These are phyloP conservation scores for Coemansia sp. DNA, from an alignment of 192 early-diverging fungal genomes.

Conservation along the genomic window DNA sequence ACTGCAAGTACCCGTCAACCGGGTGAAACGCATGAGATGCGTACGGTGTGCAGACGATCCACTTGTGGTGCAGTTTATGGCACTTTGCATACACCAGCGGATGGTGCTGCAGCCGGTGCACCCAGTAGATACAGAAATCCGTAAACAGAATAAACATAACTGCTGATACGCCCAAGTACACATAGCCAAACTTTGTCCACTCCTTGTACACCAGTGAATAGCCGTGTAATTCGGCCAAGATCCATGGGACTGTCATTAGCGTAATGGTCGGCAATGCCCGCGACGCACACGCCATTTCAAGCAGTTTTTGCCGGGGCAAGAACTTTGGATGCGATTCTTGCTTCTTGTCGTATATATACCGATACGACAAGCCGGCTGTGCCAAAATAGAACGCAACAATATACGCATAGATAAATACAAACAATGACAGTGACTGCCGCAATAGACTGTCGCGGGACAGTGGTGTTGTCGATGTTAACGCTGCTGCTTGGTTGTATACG, in stretches of 20 bases:
- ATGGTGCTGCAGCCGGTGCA: slow-evolving; percentile 90
- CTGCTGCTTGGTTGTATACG: slow-evolving; percentile 58
- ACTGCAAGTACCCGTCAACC: slow-evolving; percentile 92
- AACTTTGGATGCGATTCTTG: slow-evolving; percentile 93
- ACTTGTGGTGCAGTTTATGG: slow-evolving; percentile 88
- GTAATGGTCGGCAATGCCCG: slow-evolving; percentile 79
- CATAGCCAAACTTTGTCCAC: slow-evolving; percentile 67
- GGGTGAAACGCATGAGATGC: slow-evolving; percentile 95
- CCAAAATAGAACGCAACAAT: slow-evolving; percentile 79
- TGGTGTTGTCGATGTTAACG: slow-evolving; percentile 41
- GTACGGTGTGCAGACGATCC: slow-evolving; percentile 92
- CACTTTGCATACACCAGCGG: slow-evolving; percentile 83
- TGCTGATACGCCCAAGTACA: slow-evolving; percentile 68
- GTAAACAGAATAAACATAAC: slow-evolving; percentile 85
- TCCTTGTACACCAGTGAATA: slow-evolving; percentile 83
- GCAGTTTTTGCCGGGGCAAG: slow-evolving; percentile 81
- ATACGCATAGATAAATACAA: slow-evolving; percentile 68
- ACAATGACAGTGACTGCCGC: slow-evolving; percentile 75
- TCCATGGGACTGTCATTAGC: slow-evolving; percentile 86
- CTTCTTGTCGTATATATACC: slow-evolving; percentile 81
- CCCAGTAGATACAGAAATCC: slow-evolving; percentile 95
- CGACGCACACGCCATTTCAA: slow-evolving; percentile 80
- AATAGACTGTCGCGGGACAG: slow-evolving; percentile 62
- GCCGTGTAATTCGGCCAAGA: slow-evolving; percentile 84
- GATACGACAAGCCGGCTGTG: slow-evolving; percentile 76